Base-by-base conservation (phyloP, 23 red algal species). In the Gracilaria caudata region DNA sequence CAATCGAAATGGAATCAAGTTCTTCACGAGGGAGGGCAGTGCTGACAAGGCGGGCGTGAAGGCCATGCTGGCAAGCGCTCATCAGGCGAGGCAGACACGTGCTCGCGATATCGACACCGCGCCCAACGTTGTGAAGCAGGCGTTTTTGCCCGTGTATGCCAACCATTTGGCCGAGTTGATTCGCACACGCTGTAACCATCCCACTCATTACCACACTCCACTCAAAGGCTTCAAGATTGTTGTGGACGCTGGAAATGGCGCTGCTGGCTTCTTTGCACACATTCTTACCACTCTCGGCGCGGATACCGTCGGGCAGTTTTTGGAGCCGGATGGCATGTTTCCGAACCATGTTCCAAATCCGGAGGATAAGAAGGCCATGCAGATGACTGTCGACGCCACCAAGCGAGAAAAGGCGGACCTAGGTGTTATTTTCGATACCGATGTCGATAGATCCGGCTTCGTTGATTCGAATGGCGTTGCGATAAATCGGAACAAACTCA, bases 271-370 rank as follows among this genome's bases (percentile, higher is more conserved):
- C 43, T 97, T 97, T 61, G 89, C 77, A 38, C 28, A 93, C 26
- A 90, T 91, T 26, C 85, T 97, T n/a, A 40, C 68, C 47, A 23
- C 23, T 77, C 84, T 97, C 14, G 95, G 95, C 16, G 95, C 95
- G 4, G 68, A 93, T 36, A 87, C 81, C 29, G 33, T 73, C 14
- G 95, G 95, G 23, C 95, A 97, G 87, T 97, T 90, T 76, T 58
- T 97, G 7, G 95, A 97, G 59, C 95, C 95, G 10, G 95, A 97
- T 74, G 95, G 95, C 11, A 91, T 92, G 66, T 97, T 97, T 80
- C 95, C 95, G 28, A 97, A 97, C 65, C 95, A 97, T 55, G 89
- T 93, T 16, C 95, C 95, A 14, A 97, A 97, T 75, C 95, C 95
- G 40, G 95, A 97, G 47, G 90, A 93, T 51, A 29, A 73, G 21